Percentiles rank a stretch among this genome's conserved stretches.
Evolutionary conservation across 768 basidiomycete species (phyloP).

Genomic region (Hygrocybe punicea): DNA sequence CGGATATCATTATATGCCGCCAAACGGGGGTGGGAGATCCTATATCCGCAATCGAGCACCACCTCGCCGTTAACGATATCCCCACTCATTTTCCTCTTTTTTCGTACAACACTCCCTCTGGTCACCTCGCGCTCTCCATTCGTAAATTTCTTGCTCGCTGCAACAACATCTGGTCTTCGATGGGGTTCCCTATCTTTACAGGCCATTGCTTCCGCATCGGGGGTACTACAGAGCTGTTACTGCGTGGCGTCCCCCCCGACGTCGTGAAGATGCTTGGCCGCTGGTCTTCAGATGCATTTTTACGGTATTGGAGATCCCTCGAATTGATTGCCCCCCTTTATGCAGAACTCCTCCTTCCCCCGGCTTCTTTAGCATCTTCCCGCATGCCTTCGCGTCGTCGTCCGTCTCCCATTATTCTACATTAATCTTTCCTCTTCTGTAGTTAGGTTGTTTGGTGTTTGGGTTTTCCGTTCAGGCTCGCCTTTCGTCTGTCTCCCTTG

Average conservation of each 20-base stretch:
- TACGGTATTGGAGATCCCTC: slow-evolving; percentile 30
- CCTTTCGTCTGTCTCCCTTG: too few species aligned
- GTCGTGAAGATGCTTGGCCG: slow-evolving; percentile 30
- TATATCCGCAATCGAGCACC: slow-evolving; percentile 8
- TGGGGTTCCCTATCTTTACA: slow-evolving; percentile 14
- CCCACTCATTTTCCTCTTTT: slow-evolving; percentile 14
- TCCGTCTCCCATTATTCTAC: too few species aligned
- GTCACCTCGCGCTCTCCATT: slow-evolving; percentile 13
- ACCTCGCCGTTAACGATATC: slow-evolving; percentile 15
- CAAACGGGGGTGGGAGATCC: slow-evolving; percentile 18
- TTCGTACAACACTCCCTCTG: not conserved
- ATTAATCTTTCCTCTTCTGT: too few species aligned
- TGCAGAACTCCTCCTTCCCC: slow-evolving; percentile 20
- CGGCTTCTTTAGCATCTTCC: not conserved
- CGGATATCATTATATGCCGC: slow-evolving; percentile 15
- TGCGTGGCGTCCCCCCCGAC: slow-evolving; percentile 29
- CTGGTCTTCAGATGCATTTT: slow-evolving; percentile 37
- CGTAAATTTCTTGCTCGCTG: slow-evolving; percentile 18
- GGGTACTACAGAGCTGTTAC: slow-evolving; percentile 32
- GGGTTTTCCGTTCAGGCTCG: too few species aligned
- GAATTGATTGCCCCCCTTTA: slow-evolving; percentile 19
- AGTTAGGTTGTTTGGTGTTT: too few species aligned
- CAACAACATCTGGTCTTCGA: slow-evolving; percentile 24
- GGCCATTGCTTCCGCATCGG: slow-evolving; percentile 38
- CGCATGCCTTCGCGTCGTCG: not conserved